These are phyloP conservation scores for Fusarium caatingaense DNA, from an alignment of 2,329 filamentous ascomycete genomes.

Conservation along the genomic window DNA sequence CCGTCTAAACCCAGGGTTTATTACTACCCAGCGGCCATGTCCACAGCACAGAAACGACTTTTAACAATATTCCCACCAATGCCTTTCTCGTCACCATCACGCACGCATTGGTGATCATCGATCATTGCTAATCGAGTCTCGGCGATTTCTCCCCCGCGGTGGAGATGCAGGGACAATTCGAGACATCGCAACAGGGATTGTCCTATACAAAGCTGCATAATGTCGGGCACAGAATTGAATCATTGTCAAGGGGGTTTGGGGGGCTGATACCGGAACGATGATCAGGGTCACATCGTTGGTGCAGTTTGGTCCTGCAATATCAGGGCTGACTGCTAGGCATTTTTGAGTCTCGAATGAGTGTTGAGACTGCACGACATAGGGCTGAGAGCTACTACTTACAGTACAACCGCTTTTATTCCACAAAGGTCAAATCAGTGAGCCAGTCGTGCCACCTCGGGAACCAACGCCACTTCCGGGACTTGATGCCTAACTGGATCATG, in stretches of 20 bases:
- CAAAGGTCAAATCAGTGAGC: background rate
- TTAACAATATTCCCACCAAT: background rate
- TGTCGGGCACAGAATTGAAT: slow-evolving; percentile 9
- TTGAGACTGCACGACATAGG: background rate
- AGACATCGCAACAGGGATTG: slow-evolving; percentile 7
- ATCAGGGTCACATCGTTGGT: slow-evolving; percentile 2
- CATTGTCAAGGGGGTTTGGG: background rate
- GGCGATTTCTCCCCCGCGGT: background rate
- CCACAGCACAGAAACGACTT: background rate
- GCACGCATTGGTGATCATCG: background rate
- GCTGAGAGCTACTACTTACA: background rate
- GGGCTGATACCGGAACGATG: background rate
- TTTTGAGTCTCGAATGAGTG: background rate
- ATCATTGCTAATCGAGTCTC: background rate
- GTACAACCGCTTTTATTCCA: background rate
- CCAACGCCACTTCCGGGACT: background rate
- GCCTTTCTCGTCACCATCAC: background rate
- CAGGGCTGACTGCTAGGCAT: slow-evolving; percentile 7
- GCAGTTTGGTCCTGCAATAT: background rate
- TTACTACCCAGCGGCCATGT: background rate
- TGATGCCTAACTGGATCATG: background rate
- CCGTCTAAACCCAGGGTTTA: background rate
- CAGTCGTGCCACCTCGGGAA: background rate
- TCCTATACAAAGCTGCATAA: background rate
- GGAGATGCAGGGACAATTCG: slow-evolving; percentile 16